Base-by-base conservation (phyloP, 306 rosid genomes). In the Vachellia collinsii region DNA sequence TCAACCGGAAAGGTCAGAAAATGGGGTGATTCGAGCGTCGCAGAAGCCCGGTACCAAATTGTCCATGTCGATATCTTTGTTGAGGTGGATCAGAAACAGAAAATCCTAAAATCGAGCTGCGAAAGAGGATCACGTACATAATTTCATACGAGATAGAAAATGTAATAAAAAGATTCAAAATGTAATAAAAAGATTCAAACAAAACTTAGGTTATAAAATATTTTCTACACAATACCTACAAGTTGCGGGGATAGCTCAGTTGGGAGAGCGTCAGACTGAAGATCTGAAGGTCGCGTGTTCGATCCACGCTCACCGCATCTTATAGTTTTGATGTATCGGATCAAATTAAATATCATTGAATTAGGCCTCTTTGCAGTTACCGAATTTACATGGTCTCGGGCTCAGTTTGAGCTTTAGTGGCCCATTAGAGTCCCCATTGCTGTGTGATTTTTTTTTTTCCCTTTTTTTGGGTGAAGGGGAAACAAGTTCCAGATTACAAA, bases 231-330 rank as follows among this genome's bases (percentile, higher is more conserved):
- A 29, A 29, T 29, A 14, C 0, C 0, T 3, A 3, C 19, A 4
- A 50, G 8, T 4, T 12, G 64, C 64, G 64, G 64, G 74, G 74
- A 69, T 69, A 69, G 74, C 54, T 69, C 74, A 69, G 54, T 69
- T 69, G 74, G 74, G 74, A 69, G 74, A 69, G 74, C 74, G 74
- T 69, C 74, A 69, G 74, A 69, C 74, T 69, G 74, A 69, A 69
- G 74, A 69, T 69, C 74, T 69, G 74, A 69, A 69, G 54, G 54
- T 69, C 54, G 74, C 74, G 74, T 69, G 54, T 69, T 69, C 74
- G 74, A 69, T 69, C 74, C 74, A 42, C 74, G 38, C 54, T 69
- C 74, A 69, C 54, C 74, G 74, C 74, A 68, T 9, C 0, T 16
- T 11, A 13, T 53, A 16, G 34, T 2, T 29, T 29, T 29, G 1